Percentiles rank a stretch among this genome's conserved stretches.
Conservation (phyloP, 306 rosid genomes). For the Malus sieversii region DNA sequence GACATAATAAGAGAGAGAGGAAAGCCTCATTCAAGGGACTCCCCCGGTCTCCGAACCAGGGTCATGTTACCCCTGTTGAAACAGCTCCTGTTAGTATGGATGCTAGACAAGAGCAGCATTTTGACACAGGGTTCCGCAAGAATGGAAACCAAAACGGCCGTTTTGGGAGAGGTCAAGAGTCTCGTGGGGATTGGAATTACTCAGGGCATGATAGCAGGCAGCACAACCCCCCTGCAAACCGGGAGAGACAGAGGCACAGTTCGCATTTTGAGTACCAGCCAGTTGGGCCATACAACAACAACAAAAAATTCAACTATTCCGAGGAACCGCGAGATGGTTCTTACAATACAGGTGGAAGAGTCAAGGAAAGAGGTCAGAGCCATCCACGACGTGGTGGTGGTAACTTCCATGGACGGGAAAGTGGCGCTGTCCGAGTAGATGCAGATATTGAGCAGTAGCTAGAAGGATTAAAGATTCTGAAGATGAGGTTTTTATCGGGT, state of each 20-base stretch:
- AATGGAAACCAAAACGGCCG: constrained; percentile 53
- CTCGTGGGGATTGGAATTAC: constrained; percentile 60
- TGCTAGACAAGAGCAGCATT: constrained; percentile 51
- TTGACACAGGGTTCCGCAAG: constrained; percentile 47
- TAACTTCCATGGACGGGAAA: constrained; percentile 47
- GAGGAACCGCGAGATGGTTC: constrained; percentile 53
- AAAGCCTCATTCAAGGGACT: constrained; percentile 47
- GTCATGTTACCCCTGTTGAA: constrained; percentile 31
- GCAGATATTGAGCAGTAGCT: constrained; percentile 27
- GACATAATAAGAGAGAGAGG: constrained; percentile 49
- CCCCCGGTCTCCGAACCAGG: constrained; percentile 43
- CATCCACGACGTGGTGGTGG: constrained; percentile 75
- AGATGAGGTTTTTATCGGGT: constrained; percentile 13
- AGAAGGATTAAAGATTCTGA: background rate
- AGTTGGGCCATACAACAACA: constrained; percentile 52
- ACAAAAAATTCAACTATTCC: constrained; percentile 24
- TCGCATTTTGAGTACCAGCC: constrained; percentile 73
- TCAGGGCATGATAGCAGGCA: constrained; percentile 51
- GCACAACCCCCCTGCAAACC: constrained; percentile 36
- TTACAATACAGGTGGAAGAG: constrained; percentile 41
- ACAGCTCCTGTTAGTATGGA: constrained; percentile 34
- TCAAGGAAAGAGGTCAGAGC: constrained; percentile 64
- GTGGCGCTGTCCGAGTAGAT: constrained; percentile 42
- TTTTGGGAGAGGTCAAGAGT: constrained; percentile 52
- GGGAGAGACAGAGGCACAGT: constrained; percentile 67